Base-by-base conservation (phyloP, 257 asterid species). In the Ehretia macrophylla region DNA sequence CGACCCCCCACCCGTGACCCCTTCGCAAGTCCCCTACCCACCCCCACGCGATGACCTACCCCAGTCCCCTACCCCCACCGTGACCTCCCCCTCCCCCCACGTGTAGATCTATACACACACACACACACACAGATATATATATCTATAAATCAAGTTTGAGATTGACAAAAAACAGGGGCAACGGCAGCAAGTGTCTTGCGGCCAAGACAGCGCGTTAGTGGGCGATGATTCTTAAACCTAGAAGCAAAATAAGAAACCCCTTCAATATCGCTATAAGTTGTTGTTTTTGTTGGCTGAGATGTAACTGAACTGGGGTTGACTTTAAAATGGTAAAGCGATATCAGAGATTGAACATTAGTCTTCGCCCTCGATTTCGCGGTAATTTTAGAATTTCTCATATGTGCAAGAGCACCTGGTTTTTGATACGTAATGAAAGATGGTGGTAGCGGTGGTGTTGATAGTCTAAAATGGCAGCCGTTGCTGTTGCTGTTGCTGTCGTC, bases 351-450 rank as follows among this genome's bases (percentile, higher is more conserved):
- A n/a, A n/a, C n/a, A n/a, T n/a, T 68, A 14, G 73, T 73, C 59
- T 71, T 70, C 60, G 79, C 62, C 32, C 74, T 79, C 37, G 90
- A 83, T 76, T 83, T 83, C 8, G 88, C 95, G 0, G 82, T 72
- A 62, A 83, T 85, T 55, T 81, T 88, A 22, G 93, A 81, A 79
- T 83, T 79, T 40, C 95, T 51, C 69, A 88, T 66, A 45, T 85
- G 84, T 14, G 96, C 95, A 27, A 88, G 80, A 8, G 93, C 95
- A 53, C 96, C 96, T 4, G 96, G 96, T 74, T 85, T 85, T 56
- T 85, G 77, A 62, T 72, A 87, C 39, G 83, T 79, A n/a, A n/a
- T 5, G 74, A 44, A 1, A 80, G 61, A 62, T 37, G 70, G 71
- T 54, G 46, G 78, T 53, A 11, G 9, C 12, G 40, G 62, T 60